Conservation (phyloP, 2,329 filamentous ascomycete species). For the Orbilia oligospora region DNA sequence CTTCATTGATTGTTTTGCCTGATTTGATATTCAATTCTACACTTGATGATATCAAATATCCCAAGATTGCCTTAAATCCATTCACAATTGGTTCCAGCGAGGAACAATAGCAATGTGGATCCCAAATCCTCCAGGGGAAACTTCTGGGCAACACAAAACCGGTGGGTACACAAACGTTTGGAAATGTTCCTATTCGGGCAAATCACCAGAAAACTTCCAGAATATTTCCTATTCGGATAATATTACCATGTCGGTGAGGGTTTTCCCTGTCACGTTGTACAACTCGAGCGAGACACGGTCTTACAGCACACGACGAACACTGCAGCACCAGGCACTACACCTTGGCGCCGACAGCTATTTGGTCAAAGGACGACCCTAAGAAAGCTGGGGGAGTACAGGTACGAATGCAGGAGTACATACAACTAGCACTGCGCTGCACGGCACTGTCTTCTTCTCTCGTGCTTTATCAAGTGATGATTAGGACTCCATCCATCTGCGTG, state of each 20-base stretch:
- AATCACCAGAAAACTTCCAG: slow-evolving; percentile 48
- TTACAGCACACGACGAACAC: slow-evolving; percentile 43
- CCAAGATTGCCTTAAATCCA: slow-evolving; percentile 33
- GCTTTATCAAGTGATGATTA: slow-evolving; percentile 19
- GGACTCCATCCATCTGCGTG: background rate
- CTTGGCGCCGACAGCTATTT: slow-evolving; percentile 19
- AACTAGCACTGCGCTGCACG: slow-evolving; percentile 1
- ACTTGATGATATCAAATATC: slow-evolving; percentile 4
- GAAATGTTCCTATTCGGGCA: slow-evolving; percentile 44
- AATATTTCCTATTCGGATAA: slow-evolving; percentile 20
- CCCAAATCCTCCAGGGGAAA: slow-evolving; percentile 3
- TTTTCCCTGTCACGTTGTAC: slow-evolving; percentile 41
- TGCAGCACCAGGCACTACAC: slow-evolving; percentile 16
- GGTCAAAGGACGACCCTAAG: background rate
- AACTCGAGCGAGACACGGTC: slow-evolving; percentile 49
- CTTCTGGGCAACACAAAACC: slow-evolving; percentile 28
- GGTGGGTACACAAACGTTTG: slow-evolving; percentile 39
- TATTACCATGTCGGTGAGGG: slow-evolving; percentile 26
- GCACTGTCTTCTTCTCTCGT: slow-evolving; percentile 9
- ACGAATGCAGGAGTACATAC: slow-evolving; percentile 36
- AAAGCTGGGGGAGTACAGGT: slow-evolving; percentile 26
- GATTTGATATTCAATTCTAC: slow-evolving; percentile 1
- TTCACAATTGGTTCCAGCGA: slow-evolving; percentile 14
- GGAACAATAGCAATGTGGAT: slow-evolving; percentile 2
- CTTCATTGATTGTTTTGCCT: slow-evolving; percentile 4